Base-by-base conservation (phyloP, 495 filamentous ascomycete genomes). In the Penicillium salamii region DNA sequence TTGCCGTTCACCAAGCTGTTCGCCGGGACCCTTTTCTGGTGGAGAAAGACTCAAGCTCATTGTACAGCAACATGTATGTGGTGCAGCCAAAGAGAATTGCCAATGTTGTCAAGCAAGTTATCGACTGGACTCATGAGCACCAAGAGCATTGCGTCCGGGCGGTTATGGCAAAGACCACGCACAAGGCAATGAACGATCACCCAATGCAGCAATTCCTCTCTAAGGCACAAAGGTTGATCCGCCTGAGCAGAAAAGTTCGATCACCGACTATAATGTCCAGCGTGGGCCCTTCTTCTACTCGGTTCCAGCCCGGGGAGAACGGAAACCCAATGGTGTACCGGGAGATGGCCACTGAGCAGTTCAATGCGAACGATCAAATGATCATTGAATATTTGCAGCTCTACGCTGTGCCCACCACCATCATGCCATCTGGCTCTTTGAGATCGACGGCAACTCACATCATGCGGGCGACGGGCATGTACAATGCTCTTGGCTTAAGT, bases 351-450 rank as follows among this genome's bases (percentile, higher is more conserved):
- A 71, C 63, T 4, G 67, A 70, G 20, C 53, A 35, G 14, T 75
- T 75, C 40, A 67, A 34, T 12, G 29, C 57, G 2, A 53, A 67
- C 11, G 86, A 90, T 43, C 64, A 69, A 39, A 64, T 66, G 14
- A 79, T 96, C 15, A 71, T 96, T 14, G 64, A 78, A 21, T 95
- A 86, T 50, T 69, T 96, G 17, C 80, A 90, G 53, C 66, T 82
- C 3, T 93, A 63, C 50, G 63, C 58, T 7, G 67, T 72, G 7
- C 70, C 71, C 12, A 57, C 69, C 2, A 49, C 58, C 14, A 50
- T 87, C 76, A 76, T 83, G 50, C 72, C 77, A 18, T 74, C 74
- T 33, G 69, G 72, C 29, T 72, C 74, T 1, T 58, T 87, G 34
- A 72, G 82, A 49, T 79, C 83, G 20, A 63, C 87, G 29, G 86